phyloP scores from a whole-genome alignment of 306 rosid species.

The Quercus glauca region DNA sequence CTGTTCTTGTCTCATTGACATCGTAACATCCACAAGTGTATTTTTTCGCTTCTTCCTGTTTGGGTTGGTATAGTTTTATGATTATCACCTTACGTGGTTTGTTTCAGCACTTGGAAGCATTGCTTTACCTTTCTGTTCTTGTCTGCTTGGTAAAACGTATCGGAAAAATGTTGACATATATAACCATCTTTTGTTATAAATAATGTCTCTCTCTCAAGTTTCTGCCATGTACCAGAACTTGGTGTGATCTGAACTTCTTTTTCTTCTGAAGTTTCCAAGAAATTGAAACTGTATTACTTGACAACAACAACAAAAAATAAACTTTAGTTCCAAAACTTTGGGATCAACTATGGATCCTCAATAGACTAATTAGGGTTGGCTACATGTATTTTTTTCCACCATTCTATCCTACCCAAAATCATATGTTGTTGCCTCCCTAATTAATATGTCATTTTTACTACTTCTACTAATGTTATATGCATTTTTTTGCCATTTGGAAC shows the following conservation, averaged over 20 bases:
- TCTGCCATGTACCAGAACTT: background rate
- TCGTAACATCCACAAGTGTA: no score
- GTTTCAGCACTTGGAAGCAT: background rate
- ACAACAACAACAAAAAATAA: background rate
- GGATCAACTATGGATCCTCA: no score
- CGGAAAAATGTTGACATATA: background rate
- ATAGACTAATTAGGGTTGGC: no score
- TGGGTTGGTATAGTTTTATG: background rate
- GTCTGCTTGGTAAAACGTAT: background rate
- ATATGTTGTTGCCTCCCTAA: background rate
- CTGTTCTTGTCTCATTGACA: background rate
- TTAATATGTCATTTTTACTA: background rate
- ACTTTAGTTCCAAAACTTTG: no score
- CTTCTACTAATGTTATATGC: background rate
- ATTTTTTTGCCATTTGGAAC: background rate
- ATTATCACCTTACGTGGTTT: background rate
- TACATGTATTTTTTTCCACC: background rate
- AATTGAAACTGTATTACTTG: background rate
- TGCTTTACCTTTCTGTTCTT: background rate
- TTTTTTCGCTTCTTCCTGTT: no score
- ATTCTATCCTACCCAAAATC: background rate
- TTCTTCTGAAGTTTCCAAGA: background rate
- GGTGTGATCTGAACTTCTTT: background rate
- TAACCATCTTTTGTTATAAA: background rate
- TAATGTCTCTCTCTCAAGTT: background rate